These are phyloP conservation scores for Plasmodium cynomolgi DNA, from an alignment of 169 alveolate genomes.

Conservation along the genomic window DNA sequence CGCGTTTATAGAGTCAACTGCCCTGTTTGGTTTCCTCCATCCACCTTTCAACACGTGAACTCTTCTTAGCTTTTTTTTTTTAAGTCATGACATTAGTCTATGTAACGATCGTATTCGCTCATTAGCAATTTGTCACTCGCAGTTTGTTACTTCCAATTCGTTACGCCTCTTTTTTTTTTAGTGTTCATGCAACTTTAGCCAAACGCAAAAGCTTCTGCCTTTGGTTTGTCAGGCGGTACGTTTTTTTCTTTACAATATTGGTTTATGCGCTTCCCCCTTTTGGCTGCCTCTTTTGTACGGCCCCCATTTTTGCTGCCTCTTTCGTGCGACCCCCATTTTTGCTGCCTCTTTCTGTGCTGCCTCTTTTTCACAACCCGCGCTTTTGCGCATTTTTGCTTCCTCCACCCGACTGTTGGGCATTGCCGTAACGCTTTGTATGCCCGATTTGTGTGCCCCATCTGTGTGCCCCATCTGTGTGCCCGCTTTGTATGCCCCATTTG, in stretches of 20 bases:
- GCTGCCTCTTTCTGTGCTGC: background rate
- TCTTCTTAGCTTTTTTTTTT: background rate
- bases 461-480: background rate
- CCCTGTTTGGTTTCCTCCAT: background rate
- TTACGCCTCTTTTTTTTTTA: background rate
- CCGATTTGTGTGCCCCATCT: background rate
- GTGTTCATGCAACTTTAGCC: background rate
- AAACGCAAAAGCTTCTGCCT: background rate
- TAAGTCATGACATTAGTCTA: background rate
- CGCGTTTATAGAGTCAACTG: background rate
- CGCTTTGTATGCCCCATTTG: background rate
- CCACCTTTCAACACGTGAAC: background rate
- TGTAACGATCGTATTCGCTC: background rate
- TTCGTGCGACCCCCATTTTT: background rate
- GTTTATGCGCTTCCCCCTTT: background rate
- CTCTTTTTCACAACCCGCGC: too few relatives aligned
- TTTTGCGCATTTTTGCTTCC: background rate
- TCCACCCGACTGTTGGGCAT: background rate
- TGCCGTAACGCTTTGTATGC: background rate
- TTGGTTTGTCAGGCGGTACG: background rate
- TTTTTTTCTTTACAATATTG: background rate
- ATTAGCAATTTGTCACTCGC: background rate
- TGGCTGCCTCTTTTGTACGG: background rate
- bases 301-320: background rate
- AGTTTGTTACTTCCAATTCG: background rate